Evolutionary conservation across 805 yeast species (phyloP).

Genomic region (Candida boleticola): DNA sequence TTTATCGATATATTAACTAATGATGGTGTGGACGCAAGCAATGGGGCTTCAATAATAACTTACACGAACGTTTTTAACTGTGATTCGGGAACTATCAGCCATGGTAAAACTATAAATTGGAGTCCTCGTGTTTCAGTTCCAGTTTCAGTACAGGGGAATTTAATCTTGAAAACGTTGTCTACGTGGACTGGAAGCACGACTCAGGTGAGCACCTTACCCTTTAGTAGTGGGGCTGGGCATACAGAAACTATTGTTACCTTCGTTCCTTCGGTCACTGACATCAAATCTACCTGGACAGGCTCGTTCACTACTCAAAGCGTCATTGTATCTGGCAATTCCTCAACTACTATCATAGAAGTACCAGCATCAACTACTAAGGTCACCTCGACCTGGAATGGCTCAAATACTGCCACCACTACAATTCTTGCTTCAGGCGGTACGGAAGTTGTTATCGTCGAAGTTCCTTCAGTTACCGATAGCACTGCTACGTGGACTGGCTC

Average conservation of each 20-base stretch:
- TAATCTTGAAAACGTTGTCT: conserved; percentile 12
- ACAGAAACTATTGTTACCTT: conserved; percentile 22
- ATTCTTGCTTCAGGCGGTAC: conserved; percentile 8
- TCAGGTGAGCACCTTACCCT: conserved; percentile 18
- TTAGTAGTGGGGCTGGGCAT: conserved; percentile 8
- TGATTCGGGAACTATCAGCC: conserved; percentile 3
- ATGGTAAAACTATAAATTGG: not conserved
- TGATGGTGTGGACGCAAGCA: not conserved
- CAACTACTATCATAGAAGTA: conserved; percentile 7
- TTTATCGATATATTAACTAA: conserved; percentile 19
- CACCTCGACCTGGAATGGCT: conserved; percentile 7
- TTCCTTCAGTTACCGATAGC: conserved; percentile 12
- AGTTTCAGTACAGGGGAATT: not conserved
- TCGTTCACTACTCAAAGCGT: conserved; percentile 9
- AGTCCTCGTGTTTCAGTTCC: not conserved
- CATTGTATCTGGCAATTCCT: conserved; percentile 10
- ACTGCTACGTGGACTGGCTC: conserved; percentile 11
- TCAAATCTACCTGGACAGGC: conserved; percentile 10
- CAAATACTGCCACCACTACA: conserved; percentile 3
- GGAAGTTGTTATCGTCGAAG: conserved; percentile 15
- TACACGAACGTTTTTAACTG: conserved; percentile 15
- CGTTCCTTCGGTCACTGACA: conserved; percentile 18
- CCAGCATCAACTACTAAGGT: conserved; percentile 8
- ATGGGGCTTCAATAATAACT: not conserved
- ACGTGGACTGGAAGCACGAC: conserved; percentile 21